Evolutionary conservation across 345 rosid species (phyloP).

Genomic region (Chamaenerion angustifolium): DNA sequence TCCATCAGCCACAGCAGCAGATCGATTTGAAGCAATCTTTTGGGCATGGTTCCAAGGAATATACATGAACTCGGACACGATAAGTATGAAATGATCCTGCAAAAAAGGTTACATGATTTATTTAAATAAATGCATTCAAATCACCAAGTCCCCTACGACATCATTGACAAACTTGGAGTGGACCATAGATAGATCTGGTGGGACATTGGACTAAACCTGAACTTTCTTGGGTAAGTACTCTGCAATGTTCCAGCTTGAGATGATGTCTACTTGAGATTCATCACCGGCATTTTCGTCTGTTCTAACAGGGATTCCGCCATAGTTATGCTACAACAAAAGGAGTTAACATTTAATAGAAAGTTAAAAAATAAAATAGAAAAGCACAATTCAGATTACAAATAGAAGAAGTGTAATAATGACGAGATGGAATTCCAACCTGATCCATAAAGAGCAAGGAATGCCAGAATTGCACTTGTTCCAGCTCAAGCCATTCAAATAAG

Average conservation of each 20-base stretch:
- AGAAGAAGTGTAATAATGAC: neutral
- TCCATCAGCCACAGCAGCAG: conserved; percentile 29
- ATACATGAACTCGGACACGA: conserved; percentile 74
- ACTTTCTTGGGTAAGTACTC: conserved; percentile 67
- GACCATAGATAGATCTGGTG: no score
- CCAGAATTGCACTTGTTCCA: conserved; percentile 78
- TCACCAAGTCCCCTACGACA: neutral
- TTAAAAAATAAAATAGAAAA: no score
- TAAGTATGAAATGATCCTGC: conserved; percentile 72
- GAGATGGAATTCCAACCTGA: conserved; percentile 37
- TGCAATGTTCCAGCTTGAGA: conserved; percentile 79
- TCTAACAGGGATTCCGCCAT: conserved; percentile 69
- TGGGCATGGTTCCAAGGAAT: conserved; percentile 76
- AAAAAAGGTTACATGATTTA: conserved; percentile 8
- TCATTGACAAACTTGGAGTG: no score
- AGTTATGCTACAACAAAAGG: conserved; percentile 42
- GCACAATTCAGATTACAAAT: no score
- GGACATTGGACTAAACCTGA: conserved; percentile 27
- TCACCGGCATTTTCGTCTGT: conserved; percentile 35
- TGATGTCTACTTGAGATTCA: conserved; percentile 53
- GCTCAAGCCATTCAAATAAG: conserved; percentile 75
- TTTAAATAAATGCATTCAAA: neutral
- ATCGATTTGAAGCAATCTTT: conserved; percentile 31
- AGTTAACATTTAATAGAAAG: neutral
- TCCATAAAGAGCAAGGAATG: conserved; percentile 93